These are phyloP conservation scores for Colletotrichum theobromicola DNA, from an alignment of 2,329 filamentous ascomycete species.

Conservation along the genomic window DNA sequence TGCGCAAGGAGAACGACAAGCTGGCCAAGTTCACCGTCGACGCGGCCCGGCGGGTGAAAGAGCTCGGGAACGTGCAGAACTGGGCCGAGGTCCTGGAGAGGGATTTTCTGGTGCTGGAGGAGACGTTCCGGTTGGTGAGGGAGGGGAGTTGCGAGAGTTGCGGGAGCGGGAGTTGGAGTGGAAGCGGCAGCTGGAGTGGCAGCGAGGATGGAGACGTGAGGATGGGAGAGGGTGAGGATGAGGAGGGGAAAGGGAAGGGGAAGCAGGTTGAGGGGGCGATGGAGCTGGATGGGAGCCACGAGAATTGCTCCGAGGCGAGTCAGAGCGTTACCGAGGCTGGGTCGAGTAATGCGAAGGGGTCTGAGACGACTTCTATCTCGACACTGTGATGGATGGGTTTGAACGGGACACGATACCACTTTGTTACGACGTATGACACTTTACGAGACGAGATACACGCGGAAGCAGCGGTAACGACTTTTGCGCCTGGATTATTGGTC, in stretches of 20 bases:
- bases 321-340: slow-evolving; percentile 41
- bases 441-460: background rate
- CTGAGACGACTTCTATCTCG: slow-evolving; percentile 42
- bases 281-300: slow-evolving; percentile 19
- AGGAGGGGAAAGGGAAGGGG: slow-evolving; percentile 28
- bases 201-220: slow-evolving; percentile 28
- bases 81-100: slow-evolving; percentile 84
- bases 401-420: slow-evolving; percentile 25
- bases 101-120: slow-evolving; percentile 68
- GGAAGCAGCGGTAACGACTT: background rate
- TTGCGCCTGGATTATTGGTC: background rate
- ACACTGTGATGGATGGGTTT: slow-evolving; percentile 23
- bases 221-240: background rate
- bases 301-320: slow-evolving; percentile 40
- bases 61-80: slow-evolving; percentile 83
- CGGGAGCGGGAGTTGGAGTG: slow-evolving; percentile 32
- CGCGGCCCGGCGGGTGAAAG: slow-evolving; percentile 71
- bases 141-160: slow-evolving; percentile 31
- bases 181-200: slow-evolving; percentile 40
- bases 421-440: slow-evolving; percentile 14
- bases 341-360: slow-evolving; percentile 41
- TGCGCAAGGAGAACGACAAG: slow-evolving; percentile 69
- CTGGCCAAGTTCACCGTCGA: slow-evolving; percentile 68
- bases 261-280: slow-evolving; percentile 13
- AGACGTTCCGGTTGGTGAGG: slow-evolving; percentile 64